Conservation (phyloP, 1,284 basidiomycete species). For the Trichosporon faecale region DNA sequence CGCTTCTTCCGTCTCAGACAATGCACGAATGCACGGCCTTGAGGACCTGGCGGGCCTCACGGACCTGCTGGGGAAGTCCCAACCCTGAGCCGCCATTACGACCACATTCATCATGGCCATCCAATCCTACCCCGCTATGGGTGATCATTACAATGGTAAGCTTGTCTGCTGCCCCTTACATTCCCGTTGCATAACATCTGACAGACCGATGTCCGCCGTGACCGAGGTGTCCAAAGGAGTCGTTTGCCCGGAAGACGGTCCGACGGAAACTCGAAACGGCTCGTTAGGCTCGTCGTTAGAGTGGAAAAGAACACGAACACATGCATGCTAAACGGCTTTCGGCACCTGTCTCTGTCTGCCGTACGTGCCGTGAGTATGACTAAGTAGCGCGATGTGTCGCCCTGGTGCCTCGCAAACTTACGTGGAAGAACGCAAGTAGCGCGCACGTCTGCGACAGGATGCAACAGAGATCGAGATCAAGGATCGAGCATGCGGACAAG, state of each 20-base stretch:
- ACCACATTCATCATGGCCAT: not conserved
- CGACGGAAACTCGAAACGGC: not conserved
- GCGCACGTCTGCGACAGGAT: not conserved
- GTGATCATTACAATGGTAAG: not conserved
- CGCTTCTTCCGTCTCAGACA: not conserved
- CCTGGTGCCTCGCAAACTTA: conserved; percentile 1
- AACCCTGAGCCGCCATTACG: not conserved
- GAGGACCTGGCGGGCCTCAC: not conserved
- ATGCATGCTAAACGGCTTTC: not conserved
- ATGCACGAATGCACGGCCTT: not conserved
- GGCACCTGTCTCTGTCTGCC: not conserved
- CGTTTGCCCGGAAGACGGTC: not conserved
- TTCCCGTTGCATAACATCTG: not conserved
- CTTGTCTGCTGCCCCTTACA: not conserved
- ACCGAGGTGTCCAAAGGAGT: not conserved
- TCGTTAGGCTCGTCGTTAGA: not conserved
- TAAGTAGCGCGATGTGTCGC: not conserved
- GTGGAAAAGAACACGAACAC: not conserved
- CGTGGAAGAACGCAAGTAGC: not conserved
- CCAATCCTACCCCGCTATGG: not conserved
- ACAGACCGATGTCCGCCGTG: not conserved
- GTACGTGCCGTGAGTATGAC: not conserved
- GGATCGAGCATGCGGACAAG: not conserved
- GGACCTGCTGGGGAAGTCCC: not conserved
- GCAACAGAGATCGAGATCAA: not conserved